Base-by-base conservation (phyloP, 257 asterid genomes). In the Primulina huaijiensis region DNA sequence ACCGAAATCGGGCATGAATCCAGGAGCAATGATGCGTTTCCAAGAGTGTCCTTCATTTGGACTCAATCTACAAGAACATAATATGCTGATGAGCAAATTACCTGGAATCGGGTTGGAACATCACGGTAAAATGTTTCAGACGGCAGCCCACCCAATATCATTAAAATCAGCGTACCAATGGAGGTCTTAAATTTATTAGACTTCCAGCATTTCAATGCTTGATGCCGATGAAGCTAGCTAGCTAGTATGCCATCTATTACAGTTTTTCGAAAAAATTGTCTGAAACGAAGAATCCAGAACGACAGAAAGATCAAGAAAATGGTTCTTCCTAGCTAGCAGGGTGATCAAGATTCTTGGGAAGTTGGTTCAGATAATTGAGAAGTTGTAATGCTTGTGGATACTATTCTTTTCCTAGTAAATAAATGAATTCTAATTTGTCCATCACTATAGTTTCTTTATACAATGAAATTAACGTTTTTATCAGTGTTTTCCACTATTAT, bases 81-180 rank as follows among this genome's bases (percentile, higher is more conserved):
- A 67, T 60, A 3, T 77, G 72, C 79, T 73, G 72, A 69, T 75
- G 65, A 31, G 75, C 38, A 74, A 64, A 62, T 79, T 72, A 10
- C 82, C 74, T 40, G 85, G 82, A 50, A 68, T 82, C 30, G 81
- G 79, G 70, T 70, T 87, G 64, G 92, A 83, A 70, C 84, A 72
- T 61, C 25, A 23, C 25, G 25, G 25, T 23, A 23, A 1, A 23
- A 23, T 23, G 25, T 81, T 82, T 69, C 88, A 85, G 67, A 73
- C 33, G 33, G 82, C 77, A 86, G 57, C 72, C 77, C 19, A 72
- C 81, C 34, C 68, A 34, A 8, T 77, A 58, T 58, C 55, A 17
- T 72, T 74, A 62, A 23, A 23, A 23, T 23, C 25, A 23, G 25
- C 25, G 1, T 23, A 0, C 1, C 25, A 23, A 23, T 23, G 25